These are phyloP conservation scores for Nitzschia putrida DNA, from an alignment of 108 stramenopile genomes.

Conservation along the genomic window DNA sequence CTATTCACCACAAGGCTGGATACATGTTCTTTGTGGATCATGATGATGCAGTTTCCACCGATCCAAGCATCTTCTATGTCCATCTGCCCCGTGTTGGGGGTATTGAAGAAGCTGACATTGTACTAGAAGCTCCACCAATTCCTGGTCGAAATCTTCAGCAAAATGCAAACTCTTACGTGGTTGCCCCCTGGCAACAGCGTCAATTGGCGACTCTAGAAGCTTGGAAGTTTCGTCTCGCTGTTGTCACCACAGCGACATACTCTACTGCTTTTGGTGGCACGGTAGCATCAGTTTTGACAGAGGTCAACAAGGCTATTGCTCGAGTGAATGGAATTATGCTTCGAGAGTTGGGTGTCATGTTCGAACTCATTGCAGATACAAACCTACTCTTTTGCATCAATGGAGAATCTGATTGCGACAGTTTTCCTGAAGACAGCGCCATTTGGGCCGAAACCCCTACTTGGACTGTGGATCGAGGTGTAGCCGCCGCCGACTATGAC, in stretches of 20 bases:
- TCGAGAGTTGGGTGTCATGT: conserved; percentile 9
- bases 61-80: neutral
- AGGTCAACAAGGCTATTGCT: neutral
- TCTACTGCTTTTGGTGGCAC: neutral
- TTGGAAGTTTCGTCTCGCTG: conserved; percentile 3
- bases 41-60: neutral
- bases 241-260: neutral
- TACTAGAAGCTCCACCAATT: neutral
- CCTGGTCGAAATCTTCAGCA: no score
- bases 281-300: neutral
- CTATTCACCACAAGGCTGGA: conserved; percentile 1
- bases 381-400: neutral
- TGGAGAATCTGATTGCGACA: neutral
- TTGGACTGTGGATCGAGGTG: neutral
- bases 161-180: neutral
- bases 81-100: neutral
- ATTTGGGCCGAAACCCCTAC: neutral
- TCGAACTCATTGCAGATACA: neutral
- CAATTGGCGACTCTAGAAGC: neutral
- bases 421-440: neutral
- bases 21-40: conserved; percentile 12
- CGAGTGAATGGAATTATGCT: conserved; percentile 13
- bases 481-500: conserved; percentile 2
- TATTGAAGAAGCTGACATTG: neutral
- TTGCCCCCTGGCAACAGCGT: neutral